Evolutionary conservation across 345 rosid species (phyloP), one percentile per base, ranked within the genome.

Genomic region (Erysimum cheiranthoides): DNA sequence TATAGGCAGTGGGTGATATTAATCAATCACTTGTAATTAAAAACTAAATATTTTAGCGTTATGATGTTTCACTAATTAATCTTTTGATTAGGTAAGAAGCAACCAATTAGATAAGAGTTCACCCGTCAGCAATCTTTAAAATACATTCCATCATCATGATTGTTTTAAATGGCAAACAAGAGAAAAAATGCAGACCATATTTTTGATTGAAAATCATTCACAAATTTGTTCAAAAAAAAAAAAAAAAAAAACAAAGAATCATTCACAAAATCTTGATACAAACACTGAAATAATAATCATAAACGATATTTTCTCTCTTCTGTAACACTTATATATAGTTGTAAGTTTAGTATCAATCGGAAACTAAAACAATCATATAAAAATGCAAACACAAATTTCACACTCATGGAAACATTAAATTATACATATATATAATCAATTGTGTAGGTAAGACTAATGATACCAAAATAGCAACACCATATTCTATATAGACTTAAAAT

Each of bases 51-150:
- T 54, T 77, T 10, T 12, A 63, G 38, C 47, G 70, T 54, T 17
- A 76, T 70, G 65, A 76, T 76, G 66, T 62, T 76, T 57, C 66
- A 76, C 75, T 70, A 54, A 45, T 77, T 62, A 70, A 45, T 62
- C 52, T 62, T 75, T 70, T 77, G 66, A 51, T 77, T 77, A n/a
- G 66, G 75, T 62, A 45, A 70, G 80, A 70, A 36, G 71, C 45
- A 76, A 76, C 75, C 66, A 53, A 54, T 63, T 54, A 3, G 60
- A 56, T 46, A 62, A 47, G 50, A 34, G 51, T 52, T 62, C 70
- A 52, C 47, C 40, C 66, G 75, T 77, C 75, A 70, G 60, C 71
- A 46, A 70, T 17, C 27, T 70, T 70, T 54, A 3, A 39, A 30
- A 51, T 68, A 68, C 21, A 38, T 50, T 51, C 46, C 58, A 45